Evolutionary conservation across 345 rosid genomes (phyloP), one percentile per base, ranked within the genome.

Genomic region (Bruguiera sexangula): DNA sequence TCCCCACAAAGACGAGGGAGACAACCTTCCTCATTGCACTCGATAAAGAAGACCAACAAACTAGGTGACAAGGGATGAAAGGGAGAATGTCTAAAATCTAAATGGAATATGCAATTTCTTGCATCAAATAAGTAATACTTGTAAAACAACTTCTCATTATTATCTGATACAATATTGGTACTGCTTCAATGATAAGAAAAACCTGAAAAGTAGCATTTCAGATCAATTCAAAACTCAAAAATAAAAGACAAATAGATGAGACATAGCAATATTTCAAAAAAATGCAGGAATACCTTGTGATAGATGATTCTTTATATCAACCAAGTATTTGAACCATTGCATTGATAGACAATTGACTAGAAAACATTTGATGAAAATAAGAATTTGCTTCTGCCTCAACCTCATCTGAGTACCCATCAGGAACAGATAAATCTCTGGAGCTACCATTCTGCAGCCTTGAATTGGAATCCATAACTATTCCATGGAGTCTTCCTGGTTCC

Each of bases 241-340:
- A 7, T 20, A 54, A 11, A 54, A 10, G 24, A 54, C 58, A 54
- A 20, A 54, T 8, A 21, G 24, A 1, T 2, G 24, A 54, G 5
- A 54, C 21, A 24, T 6, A 54, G 11, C 24, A 54, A 2, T 3
- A 24, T 8, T 54, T 54, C 11, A 54, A n/a, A 21, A 21, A 54
- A 54, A 54, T 54, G 24, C 58, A 54, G 11, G 10, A n/a, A 27
- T 74, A 90, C 99, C 99, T 92, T 69, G 71, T 80, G 50, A 85
- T 83, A 55, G 86, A 78, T 60, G 97, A 95, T 73, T 92, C 97
- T 82, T 89, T 95, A 82, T 88, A 92, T 58, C 82, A 85, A 16
- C 93, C 87, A 79, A 95, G 99, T 91, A 88, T 95, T 79, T 92
- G 97, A 74, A 95, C 96, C 96, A 95, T 89, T 30, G 90, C 82